Evolutionary conservation across 371 early-diverging fungal genomes (phyloP).

Genomic region (Lichtheimia ornata): DNA sequence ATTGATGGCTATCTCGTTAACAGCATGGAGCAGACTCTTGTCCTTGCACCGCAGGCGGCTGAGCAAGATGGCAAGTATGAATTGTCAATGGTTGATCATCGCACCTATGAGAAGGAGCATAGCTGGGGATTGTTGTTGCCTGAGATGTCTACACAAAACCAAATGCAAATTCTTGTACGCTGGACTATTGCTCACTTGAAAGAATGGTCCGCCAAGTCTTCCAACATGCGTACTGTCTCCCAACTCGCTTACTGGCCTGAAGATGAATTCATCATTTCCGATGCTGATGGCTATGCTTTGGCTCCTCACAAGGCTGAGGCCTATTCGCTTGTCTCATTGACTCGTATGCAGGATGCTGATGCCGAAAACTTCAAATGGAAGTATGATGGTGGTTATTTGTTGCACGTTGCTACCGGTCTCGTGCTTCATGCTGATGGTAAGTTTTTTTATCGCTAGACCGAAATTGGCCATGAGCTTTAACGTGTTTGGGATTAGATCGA

Average conservation of each 20-base stretch:
- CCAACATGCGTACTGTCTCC: conserved; percentile 9
- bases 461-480: conserved; percentile 1
- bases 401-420: conserved; percentile 47
- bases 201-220: conserved; percentile 17
- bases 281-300: conserved; percentile 26
- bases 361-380: conserved; percentile 41
- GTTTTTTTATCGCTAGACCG: background rate
- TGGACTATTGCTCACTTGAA: conserved; percentile 21
- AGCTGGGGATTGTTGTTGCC: conserved; percentile 29
- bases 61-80: conserved; percentile 9
- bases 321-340: conserved; percentile 4
- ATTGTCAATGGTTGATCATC: conserved; percentile 8
- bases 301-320: conserved; percentile 33
- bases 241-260: conserved; percentile 24
- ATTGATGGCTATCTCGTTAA: conserved; percentile 29
- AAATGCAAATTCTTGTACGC: conserved; percentile 16
- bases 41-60: conserved; percentile 9
- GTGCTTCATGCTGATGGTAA: conserved; percentile 40
- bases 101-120: conserved; percentile 17
- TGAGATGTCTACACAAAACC: conserved; percentile 13
- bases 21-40: conserved; percentile 18
- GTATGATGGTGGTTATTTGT: conserved; percentile 44
- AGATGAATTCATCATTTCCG: conserved; percentile 25
- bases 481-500: conserved; percentile 15
- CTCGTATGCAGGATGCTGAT: conserved; percentile 14